Base-by-base conservation (phyloP, 768 basidiomycete species). In the Mycena haematopus region DNA sequence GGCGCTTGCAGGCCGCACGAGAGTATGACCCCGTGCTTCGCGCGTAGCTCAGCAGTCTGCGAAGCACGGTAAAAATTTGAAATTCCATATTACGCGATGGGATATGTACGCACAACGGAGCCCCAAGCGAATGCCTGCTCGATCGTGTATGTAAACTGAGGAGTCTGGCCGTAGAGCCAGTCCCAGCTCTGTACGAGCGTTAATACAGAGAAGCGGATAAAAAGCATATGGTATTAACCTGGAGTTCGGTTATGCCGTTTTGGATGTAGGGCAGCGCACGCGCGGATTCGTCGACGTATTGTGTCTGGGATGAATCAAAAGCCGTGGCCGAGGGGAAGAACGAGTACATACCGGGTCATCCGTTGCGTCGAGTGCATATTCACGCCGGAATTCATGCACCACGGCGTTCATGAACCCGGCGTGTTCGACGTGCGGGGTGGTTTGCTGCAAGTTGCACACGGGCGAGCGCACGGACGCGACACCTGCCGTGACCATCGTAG, bases 401-500 rank as follows among this genome's bases (percentile, higher is more conserved):
- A 96, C 85, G 17, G 92, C 89, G 6, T 80, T 67, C 27, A 89
- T 80, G 71, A 99, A 99, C 0, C 72, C 66, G 15, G 88, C 84
- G 68, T 99, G 94, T 9, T 81, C 84, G 49, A 89, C 76, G 3
- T 68, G 60, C 5, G 79, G 65, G 57, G 77, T 79, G 69, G 80
- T 85, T 62, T 86, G 82, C 38, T 77, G 80, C 33, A 99, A 80
- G 68, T 97, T 99, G 70, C 88, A 86, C 0, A 99, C 96, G 0
- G 95, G 93, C 2, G 96, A 97, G 51, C 93, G 90, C 17, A 98
- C 92, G 24, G 95, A 98, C 1, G 88, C 86, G 42, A 98, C 91
- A 0, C 93, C 93, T 73, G 89, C 92, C 2, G 93, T 93, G 35
- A 86, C 73, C 83, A 98, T 92, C 19, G 85, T 83, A 15, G 85